These are phyloP conservation scores for Trichosporon coremiiforme DNA, from an alignment of 1,284 basidiomycete species.

Conservation along the genomic window DNA sequence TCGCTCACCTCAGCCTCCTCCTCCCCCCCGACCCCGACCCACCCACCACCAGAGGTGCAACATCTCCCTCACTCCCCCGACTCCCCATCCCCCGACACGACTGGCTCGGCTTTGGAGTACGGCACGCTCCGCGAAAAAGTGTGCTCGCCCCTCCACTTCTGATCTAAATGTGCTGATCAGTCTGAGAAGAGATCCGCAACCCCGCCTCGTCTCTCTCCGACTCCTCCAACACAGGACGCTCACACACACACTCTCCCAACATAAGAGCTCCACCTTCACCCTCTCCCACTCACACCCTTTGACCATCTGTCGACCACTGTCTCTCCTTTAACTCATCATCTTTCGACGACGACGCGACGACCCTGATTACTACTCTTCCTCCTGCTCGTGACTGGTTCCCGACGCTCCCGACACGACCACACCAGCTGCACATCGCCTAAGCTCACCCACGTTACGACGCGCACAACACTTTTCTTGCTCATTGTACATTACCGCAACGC, in stretches of 20 bases:
- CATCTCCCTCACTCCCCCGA: neutral
- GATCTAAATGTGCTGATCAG: constrained; percentile 13
- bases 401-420: constrained; percentile 17
- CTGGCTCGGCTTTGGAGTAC: neutral
- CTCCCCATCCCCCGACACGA: neutral
- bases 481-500: constrained; percentile 9
- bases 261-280: neutral
- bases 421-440: neutral
- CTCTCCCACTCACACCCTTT: neutral
- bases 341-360: constrained; percentile 13
- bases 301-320: neutral
- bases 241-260: neutral
- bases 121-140: constrained; percentile 17
- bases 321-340: neutral
- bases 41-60: neutral
- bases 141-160: constrained; percentile 17
- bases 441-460: constrained; percentile 15
- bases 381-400: constrained; percentile 14
- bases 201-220: neutral
- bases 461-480: constrained; percentile 7
- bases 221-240: neutral
- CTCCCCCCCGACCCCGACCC: neutral
- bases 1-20: constrained; percentile 9
- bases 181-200: constrained; percentile 9
- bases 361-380: neutral